A percentile compares a stretch with the other conserved stretches of the same genome.
Conservation (phyloP, 805 yeast genomes). For the Candida broadrunensis region DNA sequence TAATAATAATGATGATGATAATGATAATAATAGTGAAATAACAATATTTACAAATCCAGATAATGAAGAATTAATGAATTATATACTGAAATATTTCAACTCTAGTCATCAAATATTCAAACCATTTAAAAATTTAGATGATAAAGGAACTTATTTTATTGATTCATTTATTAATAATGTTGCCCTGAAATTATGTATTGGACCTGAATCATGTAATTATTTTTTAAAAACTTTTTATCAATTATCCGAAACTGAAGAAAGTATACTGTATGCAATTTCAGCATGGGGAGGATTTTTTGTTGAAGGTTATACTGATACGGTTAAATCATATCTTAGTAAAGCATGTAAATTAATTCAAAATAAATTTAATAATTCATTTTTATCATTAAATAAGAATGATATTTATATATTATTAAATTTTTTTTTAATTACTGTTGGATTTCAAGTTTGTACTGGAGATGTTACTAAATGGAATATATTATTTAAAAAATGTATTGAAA, state of each 20-base stretch:
- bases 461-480: slow-evolving; percentile 12
- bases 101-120: slow-evolving; percentile 5
- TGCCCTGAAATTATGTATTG: slow-evolving; percentile 13
- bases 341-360: slow-evolving; percentile 6
- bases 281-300: slow-evolving; percentile 26
- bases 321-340: slow-evolving; percentile 6
- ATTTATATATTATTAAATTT: slow-evolving; percentile 14
- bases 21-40: neutral
- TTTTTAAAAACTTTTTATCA: slow-evolving; percentile 19
- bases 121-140: slow-evolving; percentile 9
- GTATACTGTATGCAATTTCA: slow-evolving; percentile 18
- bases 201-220: slow-evolving; percentile 18
- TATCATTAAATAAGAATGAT: slow-evolving; percentile 7
- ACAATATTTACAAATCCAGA: neutral
- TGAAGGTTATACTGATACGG: slow-evolving; percentile 10
- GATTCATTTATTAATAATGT: slow-evolving; percentile 16
- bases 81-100: neutral
- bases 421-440: slow-evolving; percentile 11
- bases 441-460: slow-evolving; percentile 19
- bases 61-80: neutral
- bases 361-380: slow-evolving; percentile 3
- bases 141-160: slow-evolving; percentile 13
- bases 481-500: slow-evolving; percentile 7
- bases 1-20: neutral
- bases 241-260: slow-evolving; percentile 16